Evolutionary conservation across 73 alveolate species (phyloP).

Genomic region (Symbiodinium natans): DNA sequence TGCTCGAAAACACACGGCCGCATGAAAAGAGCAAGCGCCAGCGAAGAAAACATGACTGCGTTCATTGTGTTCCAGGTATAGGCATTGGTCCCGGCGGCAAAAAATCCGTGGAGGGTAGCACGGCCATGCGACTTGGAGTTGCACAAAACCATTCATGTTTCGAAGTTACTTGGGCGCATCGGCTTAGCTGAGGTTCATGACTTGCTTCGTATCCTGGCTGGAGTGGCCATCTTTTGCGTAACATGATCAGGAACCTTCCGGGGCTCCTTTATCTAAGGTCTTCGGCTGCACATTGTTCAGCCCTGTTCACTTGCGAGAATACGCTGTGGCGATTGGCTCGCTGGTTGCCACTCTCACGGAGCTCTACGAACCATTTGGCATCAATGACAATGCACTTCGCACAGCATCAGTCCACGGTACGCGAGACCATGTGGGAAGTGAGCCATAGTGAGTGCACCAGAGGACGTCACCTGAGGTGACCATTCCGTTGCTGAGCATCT

Average conservation of each 20-base stretch:
- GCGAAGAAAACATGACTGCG: not conserved
- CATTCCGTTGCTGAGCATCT: constrained; percentile 38
- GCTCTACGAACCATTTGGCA: constrained; percentile 68
- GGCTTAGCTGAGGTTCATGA: constrained; percentile 25
- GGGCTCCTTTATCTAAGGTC: not conserved
- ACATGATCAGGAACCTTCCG: too few species aligned
- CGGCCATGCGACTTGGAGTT: constrained; percentile 25
- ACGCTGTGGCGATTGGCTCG: constrained; percentile 64
- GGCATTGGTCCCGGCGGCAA: constrained; percentile 64
- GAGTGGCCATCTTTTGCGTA: too few species aligned
- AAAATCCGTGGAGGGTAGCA: constrained; percentile 70
- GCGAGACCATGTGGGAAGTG: too few species aligned
- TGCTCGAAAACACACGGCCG: not conserved
- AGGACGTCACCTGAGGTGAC: constrained; percentile 60
- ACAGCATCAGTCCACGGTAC: too few species aligned
- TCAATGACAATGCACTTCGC: constrained; percentile 53
- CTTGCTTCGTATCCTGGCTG: constrained; percentile 49
- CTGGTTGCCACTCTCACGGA: constrained; percentile 70
- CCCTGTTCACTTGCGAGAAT: constrained; percentile 44
- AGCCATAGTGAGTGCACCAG: too few species aligned
- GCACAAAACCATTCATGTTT: not conserved
- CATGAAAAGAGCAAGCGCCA: too few species aligned
- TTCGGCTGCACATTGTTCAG: constrained; percentile 66
- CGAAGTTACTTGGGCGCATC: not conserved
- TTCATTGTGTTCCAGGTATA: not conserved